Percentiles rank a stretch among this genome's conserved stretches.
Conservation (phyloP, 1,139 yeast species). For the Cylindricascospora bacillispora region DNA sequence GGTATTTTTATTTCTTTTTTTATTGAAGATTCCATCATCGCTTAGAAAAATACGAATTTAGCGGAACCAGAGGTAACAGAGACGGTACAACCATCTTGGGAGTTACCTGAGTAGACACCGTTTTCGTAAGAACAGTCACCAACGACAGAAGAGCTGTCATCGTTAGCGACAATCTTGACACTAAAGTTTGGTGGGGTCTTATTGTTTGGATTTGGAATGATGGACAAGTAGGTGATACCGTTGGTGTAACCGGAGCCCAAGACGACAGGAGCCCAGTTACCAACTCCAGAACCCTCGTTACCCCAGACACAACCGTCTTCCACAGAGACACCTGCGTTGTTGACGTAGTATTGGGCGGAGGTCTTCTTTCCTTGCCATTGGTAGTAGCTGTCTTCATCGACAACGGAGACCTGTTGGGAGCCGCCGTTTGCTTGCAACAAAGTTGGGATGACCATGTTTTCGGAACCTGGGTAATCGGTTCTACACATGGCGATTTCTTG, state of each 20-base stretch:
- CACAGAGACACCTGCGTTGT: slow-evolving; percentile 84
- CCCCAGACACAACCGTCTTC: slow-evolving; percentile 96
- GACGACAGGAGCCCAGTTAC: slow-evolving; percentile 98
- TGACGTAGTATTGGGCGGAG: slow-evolving; percentile 92
- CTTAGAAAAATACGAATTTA: slow-evolving; percentile 28
- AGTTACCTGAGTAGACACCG: slow-evolving; percentile 64
- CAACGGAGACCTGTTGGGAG: slow-evolving; percentile 58
- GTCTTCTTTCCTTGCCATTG: slow-evolving; percentile 73
- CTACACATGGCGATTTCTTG: slow-evolving; percentile 78
- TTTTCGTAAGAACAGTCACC: slow-evolving; percentile 75
- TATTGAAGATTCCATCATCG: no score
- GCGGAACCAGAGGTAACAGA: slow-evolving; percentile 78
- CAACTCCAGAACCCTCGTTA: slow-evolving; percentile 59
- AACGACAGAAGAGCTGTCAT: slow-evolving; percentile 46
- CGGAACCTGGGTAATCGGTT: slow-evolving; percentile 98
- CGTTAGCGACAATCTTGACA: slow-evolving; percentile 69
- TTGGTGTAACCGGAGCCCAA: slow-evolving; percentile 81
- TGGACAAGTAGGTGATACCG: slow-evolving; percentile 75
- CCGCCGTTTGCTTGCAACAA: slow-evolving; percentile 59
- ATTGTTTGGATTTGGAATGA: slow-evolving; percentile 95
- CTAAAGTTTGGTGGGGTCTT: slow-evolving; percentile 63
- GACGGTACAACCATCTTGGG: slow-evolving; percentile 81
- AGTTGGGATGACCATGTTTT: slow-evolving; percentile 94
- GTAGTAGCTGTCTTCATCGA: slow-evolving; percentile 65
- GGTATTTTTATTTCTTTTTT: no score